Evolutionary conservation across 106 monocot genomes (phyloP).

Genomic region (Acorus gramineus): DNA sequence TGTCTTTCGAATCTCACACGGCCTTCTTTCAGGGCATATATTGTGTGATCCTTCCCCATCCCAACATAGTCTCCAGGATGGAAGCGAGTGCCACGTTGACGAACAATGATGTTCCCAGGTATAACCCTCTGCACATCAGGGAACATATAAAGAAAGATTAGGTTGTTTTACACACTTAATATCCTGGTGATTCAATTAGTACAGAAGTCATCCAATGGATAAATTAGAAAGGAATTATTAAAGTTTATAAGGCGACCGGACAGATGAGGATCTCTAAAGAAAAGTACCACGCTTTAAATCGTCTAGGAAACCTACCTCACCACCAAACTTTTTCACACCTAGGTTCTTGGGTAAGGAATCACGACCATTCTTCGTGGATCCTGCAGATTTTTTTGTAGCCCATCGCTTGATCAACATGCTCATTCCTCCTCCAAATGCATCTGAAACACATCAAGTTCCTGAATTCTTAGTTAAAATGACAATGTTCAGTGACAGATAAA

Average conservation of each 20-base stretch:
- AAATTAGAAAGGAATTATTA: too few species aligned
- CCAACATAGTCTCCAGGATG: constrained; percentile 94
- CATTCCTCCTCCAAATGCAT: constrained; percentile 51
- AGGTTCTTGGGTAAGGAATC: constrained; percentile 80
- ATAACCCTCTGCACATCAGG: constrained; percentile 54
- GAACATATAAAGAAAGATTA: neutral
- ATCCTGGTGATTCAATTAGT: neutral
- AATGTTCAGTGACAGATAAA: neutral
- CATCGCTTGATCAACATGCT: constrained; percentile 72
- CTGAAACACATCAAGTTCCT: constrained; percentile 22
- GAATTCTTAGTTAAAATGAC: neutral
- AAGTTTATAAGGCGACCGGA: too few species aligned
- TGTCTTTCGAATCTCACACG: constrained; percentile 77
- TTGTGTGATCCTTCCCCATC: constrained; percentile 90
- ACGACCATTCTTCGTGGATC: constrained; percentile 83
- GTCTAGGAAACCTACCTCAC: constrained; percentile 38
- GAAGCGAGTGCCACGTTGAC: constrained; percentile 78
- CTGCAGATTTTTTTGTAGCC: constrained; percentile 93
- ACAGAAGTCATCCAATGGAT: too few species aligned
- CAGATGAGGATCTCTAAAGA: too few species aligned
- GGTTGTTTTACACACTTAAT: neutral
- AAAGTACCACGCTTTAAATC: too few species aligned
- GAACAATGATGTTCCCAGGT: constrained; percentile 92
- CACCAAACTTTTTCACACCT: constrained; percentile 95
- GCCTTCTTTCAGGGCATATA: constrained; percentile 87